Base-by-base conservation (phyloP, 345 rosid species). In the Eutrema yunnanense region DNA sequence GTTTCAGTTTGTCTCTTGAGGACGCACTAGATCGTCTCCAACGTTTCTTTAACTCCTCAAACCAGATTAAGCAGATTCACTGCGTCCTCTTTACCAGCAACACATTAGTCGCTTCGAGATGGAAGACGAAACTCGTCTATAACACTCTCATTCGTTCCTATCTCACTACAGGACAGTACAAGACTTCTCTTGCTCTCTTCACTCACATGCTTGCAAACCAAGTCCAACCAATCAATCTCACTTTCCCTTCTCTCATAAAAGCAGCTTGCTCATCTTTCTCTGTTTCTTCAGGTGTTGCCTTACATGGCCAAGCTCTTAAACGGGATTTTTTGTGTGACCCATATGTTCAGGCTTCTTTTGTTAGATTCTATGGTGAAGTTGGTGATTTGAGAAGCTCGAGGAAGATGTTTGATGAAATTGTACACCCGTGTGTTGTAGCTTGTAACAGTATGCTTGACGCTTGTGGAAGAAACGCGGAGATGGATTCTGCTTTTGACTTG, bases 171-270 rank as follows among this genome's bases (percentile, higher is more conserved):
- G 80, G 81, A 62, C 80, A 82, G 9, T 61, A 59, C 62, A 69
- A 65, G 60, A 54, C 41, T 14, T 60, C 84, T 52, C 81, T 88
- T 53, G 40, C 68, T 58, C 81, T 88, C 70, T 86, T 90, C 85
- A 78, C 67, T 44, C 79, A 72, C 65, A 85, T 90, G 97, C 88
- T 90, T 58, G 70, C 68, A 73, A 80, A 68, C 74, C 77, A 52
- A 67, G 62, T 55, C 26, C 73, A 51, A 5, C 92, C 95, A 54
- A 84, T 81, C 68, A 27, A 56, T 51, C 83, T 83, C 78, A 87
- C 95, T 51, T 90, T 90, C 85, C 87, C 95, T 81, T 71, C 89
- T 73, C 69, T 88, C n/a, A 71, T 86, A 54, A 90, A 83, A 74
- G 85, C 88, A 2, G 74, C 87, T 16, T 47, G 14, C 22, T 80